phyloP scores from a whole-genome alignment of 2,329 filamentous ascomycete genomes.

The Blumeria hordei region DNA sequence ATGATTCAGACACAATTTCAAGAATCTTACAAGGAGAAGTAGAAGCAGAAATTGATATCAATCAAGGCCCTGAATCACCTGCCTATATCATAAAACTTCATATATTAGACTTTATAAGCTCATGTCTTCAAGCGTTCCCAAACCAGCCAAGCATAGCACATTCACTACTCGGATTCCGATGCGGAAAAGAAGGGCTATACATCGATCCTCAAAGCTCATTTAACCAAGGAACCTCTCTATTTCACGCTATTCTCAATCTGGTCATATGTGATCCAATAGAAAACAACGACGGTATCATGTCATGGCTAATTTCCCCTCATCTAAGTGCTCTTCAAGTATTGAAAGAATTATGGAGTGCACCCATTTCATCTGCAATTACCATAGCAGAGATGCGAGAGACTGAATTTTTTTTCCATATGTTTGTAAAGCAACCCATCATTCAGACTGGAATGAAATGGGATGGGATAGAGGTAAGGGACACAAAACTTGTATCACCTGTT shows the following conservation, averaged over 20 bases:
- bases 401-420: slow-evolving; percentile 57
- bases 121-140: slow-evolving; percentile 50
- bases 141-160: slow-evolving; percentile 74
- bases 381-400: slow-evolving; percentile 58
- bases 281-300: slow-evolving; percentile 28
- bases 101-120: slow-evolving; percentile 65
- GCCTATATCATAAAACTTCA: slow-evolving; percentile 64
- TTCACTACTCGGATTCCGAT: slow-evolving; percentile 68
- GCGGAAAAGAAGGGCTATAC: slow-evolving; percentile 43
- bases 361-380: slow-evolving; percentile 50
- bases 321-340: slow-evolving; percentile 49
- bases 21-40: slow-evolving; percentile 48
- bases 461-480: slow-evolving; percentile 30
- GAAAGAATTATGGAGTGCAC: slow-evolving; percentile 60
- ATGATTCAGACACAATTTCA: slow-evolving; percentile 58
- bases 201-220: slow-evolving; percentile 48
- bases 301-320: slow-evolving; percentile 47
- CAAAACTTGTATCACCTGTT: slow-evolving; percentile 41
- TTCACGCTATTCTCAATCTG: slow-evolving; percentile 60
- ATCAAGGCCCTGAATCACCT: slow-evolving; percentile 40
- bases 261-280: slow-evolving; percentile 39
- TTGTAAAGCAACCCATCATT: slow-evolving; percentile 48
- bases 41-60: slow-evolving; percentile 44
- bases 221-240: slow-evolving; percentile 46
- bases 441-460: slow-evolving; percentile 52